Percentiles rank a stretch among this genome's conserved stretches.
These are phyloP conservation scores for Fonsecaea monophora DNA, from an alignment of 2,329 filamentous ascomycete genomes.

Conservation along the genomic window DNA sequence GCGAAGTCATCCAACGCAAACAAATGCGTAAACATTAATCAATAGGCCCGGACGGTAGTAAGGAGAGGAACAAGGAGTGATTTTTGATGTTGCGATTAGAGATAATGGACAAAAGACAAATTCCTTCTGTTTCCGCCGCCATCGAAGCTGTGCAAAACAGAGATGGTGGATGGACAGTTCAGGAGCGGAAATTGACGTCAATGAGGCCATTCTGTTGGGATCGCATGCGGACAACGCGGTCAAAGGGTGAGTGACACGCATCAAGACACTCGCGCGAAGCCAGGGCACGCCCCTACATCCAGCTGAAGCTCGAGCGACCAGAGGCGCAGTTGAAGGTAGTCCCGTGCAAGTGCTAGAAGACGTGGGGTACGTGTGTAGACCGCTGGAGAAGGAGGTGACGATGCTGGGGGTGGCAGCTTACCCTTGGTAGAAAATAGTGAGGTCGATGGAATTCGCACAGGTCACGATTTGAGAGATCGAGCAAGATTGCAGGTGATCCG, in stretches of 20 bases:
- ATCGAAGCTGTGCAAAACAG: conserved; percentile 9
- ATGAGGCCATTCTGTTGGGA: conserved; percentile 27
- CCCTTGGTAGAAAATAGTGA: conserved; percentile 25
- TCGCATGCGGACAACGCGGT: background rate
- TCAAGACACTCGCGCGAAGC: conserved; percentile 18
- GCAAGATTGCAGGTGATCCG: conserved; percentile 17
- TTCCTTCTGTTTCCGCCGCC: conserved; percentile 19
- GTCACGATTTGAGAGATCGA: conserved; percentile 24
- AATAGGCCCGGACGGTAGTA: conserved; percentile 1
- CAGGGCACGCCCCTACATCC: background rate
- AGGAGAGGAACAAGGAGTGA: background rate
- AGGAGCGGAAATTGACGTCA: conserved; percentile 34
- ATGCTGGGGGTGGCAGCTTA: conserved; percentile 32
- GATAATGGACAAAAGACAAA: background rate
- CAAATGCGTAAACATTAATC: conserved; percentile 13
- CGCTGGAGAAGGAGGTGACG: conserved; percentile 25
- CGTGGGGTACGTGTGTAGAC: conserved; percentile 31
- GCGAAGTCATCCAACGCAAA: conserved; percentile 22
- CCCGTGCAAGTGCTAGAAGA: conserved; percentile 25
- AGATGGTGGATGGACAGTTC: conserved; percentile 19
- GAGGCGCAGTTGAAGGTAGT: conserved; percentile 18
- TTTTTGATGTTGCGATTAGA: background rate
- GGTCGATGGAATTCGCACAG: conserved; percentile 20
- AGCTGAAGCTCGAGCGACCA: conserved; percentile 21
- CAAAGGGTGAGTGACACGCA: conserved; percentile 5